Conservation (phyloP, 495 filamentous ascomycete species). For the Neurospora sp. region DNA sequence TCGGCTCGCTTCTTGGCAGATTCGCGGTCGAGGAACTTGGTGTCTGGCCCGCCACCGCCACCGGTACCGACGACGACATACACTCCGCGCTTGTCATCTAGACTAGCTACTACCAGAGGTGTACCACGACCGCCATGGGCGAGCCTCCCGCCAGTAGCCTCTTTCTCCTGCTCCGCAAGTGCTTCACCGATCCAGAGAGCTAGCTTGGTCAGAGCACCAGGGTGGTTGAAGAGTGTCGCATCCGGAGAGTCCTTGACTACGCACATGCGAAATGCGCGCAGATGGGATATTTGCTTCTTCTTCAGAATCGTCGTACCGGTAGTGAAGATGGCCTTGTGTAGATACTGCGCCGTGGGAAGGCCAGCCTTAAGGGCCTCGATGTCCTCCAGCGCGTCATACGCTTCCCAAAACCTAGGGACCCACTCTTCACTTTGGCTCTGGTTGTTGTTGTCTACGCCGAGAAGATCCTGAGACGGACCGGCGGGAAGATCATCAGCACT, state of each 20-base stretch:
- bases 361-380: slow-evolving; percentile 66
- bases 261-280: slow-evolving; percentile 86
- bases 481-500: slow-evolving; percentile 14
- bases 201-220: slow-evolving; percentile 83
- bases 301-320: slow-evolving; percentile 84
- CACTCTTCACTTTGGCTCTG: slow-evolving; percentile 51
- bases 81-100: slow-evolving; percentile 80
- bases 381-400: slow-evolving; percentile 79
- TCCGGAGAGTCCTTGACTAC: slow-evolving; percentile 94
- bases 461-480: slow-evolving; percentile 22
- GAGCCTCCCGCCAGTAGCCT: slow-evolving; percentile 51
- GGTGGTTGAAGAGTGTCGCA: slow-evolving; percentile 78
- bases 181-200: slow-evolving; percentile 93
- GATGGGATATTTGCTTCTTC: slow-evolving; percentile 85
- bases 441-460: slow-evolving; percentile 36
- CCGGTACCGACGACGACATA: slow-evolving; percentile 87
- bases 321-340: slow-evolving; percentile 86
- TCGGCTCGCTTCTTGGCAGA: slow-evolving; percentile 50
- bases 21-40: slow-evolving; percentile 49
- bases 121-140: slow-evolving; percentile 61
- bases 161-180: slow-evolving; percentile 76
- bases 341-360: slow-evolving; percentile 74
- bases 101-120: slow-evolving; percentile 77
- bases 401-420: slow-evolving; percentile 77
- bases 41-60: slow-evolving; percentile 61